Evolutionary conservation across 176 grass and related monocot genomes (phyloP).

Genomic region (Lolium rigidum): DNA sequence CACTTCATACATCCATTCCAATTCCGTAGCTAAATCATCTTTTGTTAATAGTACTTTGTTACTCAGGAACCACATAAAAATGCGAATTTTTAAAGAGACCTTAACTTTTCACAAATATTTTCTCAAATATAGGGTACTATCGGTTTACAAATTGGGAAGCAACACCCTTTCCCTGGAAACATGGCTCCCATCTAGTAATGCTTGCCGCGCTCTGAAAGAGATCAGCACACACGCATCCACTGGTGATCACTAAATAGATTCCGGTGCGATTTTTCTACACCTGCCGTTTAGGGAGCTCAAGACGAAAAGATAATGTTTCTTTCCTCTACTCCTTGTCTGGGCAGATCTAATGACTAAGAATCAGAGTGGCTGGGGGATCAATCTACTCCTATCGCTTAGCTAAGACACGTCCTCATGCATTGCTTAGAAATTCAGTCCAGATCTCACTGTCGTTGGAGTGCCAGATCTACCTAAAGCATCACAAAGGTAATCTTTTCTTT

Average conservation of each 20-base stretch:
- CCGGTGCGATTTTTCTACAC: background rate
- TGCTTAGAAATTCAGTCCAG: no score
- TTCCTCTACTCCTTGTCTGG: no score
- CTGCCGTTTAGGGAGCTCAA: background rate
- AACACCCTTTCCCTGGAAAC: background rate
- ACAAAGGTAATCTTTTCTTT: background rate
- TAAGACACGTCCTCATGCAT: background rate
- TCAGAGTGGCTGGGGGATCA: no score
- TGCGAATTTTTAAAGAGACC: no score
- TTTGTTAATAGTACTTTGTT: no score
- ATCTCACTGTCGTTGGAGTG: background rate
- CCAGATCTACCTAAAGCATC: background rate
- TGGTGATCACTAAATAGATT: background rate
- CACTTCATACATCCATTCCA: no score
- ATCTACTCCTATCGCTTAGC: no score
- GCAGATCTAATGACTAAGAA: no score
- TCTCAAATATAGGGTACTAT: no score
- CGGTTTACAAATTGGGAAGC: background rate
- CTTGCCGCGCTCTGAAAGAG: background rate
- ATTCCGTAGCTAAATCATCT: no score
- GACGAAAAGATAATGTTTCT: background rate
- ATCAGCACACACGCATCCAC: conserved; percentile 1
- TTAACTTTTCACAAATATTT: no score
- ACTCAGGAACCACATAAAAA: no score
- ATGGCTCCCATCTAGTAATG: background rate